Base-by-base conservation (phyloP, 106 monocot species). In the Platanthera zijinensis region DNA sequence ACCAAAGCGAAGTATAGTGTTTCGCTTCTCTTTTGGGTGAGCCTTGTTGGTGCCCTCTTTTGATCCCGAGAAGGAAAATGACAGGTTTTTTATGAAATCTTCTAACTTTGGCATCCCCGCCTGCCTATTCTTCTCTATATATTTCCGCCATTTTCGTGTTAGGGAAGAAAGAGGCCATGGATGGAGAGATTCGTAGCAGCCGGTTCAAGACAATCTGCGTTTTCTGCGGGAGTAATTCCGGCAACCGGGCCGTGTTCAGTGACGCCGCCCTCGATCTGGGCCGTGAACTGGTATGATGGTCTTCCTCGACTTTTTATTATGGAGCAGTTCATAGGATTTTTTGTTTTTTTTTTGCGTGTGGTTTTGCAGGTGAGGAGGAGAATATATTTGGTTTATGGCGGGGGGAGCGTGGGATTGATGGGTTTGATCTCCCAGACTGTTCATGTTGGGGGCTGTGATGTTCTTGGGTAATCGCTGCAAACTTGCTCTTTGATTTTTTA, bases 371-470 rank as follows among this genome's bases (percentile, higher is more conserved):
- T 95, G 73, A 76, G 75, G 68, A 89, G 87, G 75, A 85, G 76
- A 52, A 95, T 95, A 70, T 76, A 91, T 87, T 84, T 94, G 76
- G 85, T 94, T 76, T 94, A 94, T 79, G 94, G 94, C 75, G 94
- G 94, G 11, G 94, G 94, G 39, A 94, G 90, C 68, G 87, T 85
- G 75, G 94, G 94, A 69, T 82, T 94, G 74, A 94, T 94, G 94
- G 94, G 94, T 54, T 77, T 91, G 78, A 86, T 94, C 74, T 89
- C 94, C 50, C 85, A 83, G 71, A 84, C 94, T 28, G 94, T 94
- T 69, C 73, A 79, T 81, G 85, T 82, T 82, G 94, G 94, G 69
- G 94, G 91, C 11, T 89, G 91, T 57, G 80, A 91, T 89, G 94
- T 94, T 79, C 83, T 91, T 79, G 94, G 94, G 94, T 94, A 79